phyloP scores from a whole-genome alignment of 495 filamentous ascomycete species.

The Aspergillus cristatus region DNA sequence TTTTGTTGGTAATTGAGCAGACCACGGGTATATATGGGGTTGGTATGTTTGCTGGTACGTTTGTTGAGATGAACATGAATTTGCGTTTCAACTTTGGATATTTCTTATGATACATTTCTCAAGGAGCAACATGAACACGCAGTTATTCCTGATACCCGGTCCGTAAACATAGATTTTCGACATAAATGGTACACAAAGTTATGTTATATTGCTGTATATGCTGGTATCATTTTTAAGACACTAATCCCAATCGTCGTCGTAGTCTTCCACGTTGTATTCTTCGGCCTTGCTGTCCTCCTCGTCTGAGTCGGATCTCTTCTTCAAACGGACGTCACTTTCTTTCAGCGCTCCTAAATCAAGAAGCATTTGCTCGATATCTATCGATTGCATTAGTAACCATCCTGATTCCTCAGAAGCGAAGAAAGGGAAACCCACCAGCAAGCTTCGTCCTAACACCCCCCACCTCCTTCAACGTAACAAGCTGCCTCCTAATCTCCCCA shows the following conservation, averaged over 20 bases:
- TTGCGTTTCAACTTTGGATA: too few relatives aligned
- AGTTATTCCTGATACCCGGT: too few relatives aligned
- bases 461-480: conserved; percentile 76
- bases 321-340: conserved; percentile 66
- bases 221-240: background rate
- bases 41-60: too few relatives aligned
- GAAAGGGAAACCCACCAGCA: conserved; percentile 35
- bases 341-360: conserved; percentile 71
- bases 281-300: conserved; percentile 43
- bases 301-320: conserved; percentile 50
- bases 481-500: conserved; percentile 80
- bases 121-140: too few relatives aligned
- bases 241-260: conserved; percentile 77
- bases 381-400: background rate
- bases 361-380: conserved; percentile 66
- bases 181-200: too few relatives aligned
- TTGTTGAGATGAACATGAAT: too few relatives aligned
- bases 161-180: too few relatives aligned
- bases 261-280: conserved; percentile 41
- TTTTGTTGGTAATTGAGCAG: too few relatives aligned
- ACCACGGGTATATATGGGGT: too few relatives aligned
- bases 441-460: conserved; percentile 59
- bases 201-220: conserved; percentile 1
- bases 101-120: too few relatives aligned
- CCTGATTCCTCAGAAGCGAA: background rate